These are phyloP conservation scores for Yarrowia galli DNA, from an alignment of 1,139 yeast species.

Conservation along the genomic window DNA sequence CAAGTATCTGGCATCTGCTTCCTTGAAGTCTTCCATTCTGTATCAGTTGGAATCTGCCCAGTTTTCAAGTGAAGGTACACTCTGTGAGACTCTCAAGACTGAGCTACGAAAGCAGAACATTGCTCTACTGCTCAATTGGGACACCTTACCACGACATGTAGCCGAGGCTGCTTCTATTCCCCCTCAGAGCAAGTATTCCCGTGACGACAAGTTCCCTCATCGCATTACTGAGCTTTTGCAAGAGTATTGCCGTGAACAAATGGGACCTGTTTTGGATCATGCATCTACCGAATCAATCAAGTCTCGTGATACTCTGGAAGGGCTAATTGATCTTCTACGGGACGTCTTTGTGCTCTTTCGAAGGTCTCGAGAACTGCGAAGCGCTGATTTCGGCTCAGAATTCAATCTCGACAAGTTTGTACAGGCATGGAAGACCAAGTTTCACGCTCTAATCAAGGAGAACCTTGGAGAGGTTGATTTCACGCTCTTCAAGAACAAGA, in stretches of 20 bases:
- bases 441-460: constrained; percentile 1
- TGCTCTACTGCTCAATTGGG: constrained; percentile 23
- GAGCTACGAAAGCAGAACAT: constrained; percentile 4
- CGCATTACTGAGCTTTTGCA: constrained; percentile 1
- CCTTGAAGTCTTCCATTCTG: constrained; percentile 20
- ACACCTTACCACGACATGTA: background rate
- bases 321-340: constrained; percentile 7
- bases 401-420: constrained; percentile 20
- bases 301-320: constrained; percentile 18
- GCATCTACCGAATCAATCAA: constrained; percentile 20
- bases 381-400: constrained; percentile 5
- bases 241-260: constrained; percentile 7
- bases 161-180: constrained; percentile 27
- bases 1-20: constrained; percentile 16
- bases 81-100: constrained; percentile 9
- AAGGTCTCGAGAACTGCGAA: constrained; percentile 1
- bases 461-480: constrained; percentile 13
- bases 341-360: constrained; percentile 9
- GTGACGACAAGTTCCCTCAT: constrained; percentile 20
- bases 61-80: constrained; percentile 23
- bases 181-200: constrained; percentile 15
- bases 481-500: background rate
- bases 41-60: constrained; percentile 32
- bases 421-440: constrained; percentile 16
- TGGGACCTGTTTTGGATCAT: constrained; percentile 28